Conservation (phyloP, 768 basidiomycete genomes). For the Kwoniella dejecticola region DNA sequence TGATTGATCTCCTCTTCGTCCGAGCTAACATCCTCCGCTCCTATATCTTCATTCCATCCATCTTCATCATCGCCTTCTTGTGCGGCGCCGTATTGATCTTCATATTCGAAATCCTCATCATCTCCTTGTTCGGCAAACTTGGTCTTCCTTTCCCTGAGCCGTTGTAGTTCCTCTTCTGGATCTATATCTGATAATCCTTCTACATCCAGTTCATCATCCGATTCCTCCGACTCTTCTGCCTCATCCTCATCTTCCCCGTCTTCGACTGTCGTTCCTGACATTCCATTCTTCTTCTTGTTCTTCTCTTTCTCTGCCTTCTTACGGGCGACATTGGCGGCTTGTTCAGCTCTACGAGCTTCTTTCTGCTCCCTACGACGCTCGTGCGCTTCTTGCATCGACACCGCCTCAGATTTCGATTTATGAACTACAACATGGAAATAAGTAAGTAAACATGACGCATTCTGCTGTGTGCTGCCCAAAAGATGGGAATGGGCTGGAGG, state of each 20-base stretch:
- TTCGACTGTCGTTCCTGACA: neutral
- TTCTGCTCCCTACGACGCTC: slow-evolving; percentile 73
- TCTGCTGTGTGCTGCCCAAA: too few species aligned
- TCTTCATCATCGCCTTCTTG: slow-evolving; percentile 38
- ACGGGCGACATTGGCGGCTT: slow-evolving; percentile 82
- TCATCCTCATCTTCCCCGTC: slow-evolving; percentile 40
- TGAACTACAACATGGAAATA: slow-evolving; percentile 65
- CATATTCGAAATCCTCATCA: slow-evolving; percentile 32
- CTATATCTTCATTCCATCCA: slow-evolving; percentile 37
- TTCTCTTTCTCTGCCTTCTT: slow-evolving; percentile 64
- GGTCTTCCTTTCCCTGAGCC: slow-evolving; percentile 53
- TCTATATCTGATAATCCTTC: slow-evolving; percentile 58
- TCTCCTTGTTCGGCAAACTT: slow-evolving; percentile 12
- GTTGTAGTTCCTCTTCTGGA: slow-evolving; percentile 57
- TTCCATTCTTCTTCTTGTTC: slow-evolving; percentile 25
- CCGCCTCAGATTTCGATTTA: slow-evolving; percentile 77
- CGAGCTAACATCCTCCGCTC: slow-evolving; percentile 22
- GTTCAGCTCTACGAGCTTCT: slow-evolving; percentile 79
- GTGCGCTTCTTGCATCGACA: slow-evolving; percentile 70
- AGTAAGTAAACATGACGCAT: too few species aligned
- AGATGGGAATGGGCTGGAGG: neutral
- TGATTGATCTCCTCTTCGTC: slow-evolving; percentile 41
- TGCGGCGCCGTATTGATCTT: too few species aligned
- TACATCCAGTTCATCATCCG: slow-evolving; percentile 53
- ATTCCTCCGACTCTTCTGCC: slow-evolving; percentile 42